These are phyloP conservation scores for Pichia sp. DNA, from an alignment of 1,139 yeast species.

Conservation along the genomic window DNA sequence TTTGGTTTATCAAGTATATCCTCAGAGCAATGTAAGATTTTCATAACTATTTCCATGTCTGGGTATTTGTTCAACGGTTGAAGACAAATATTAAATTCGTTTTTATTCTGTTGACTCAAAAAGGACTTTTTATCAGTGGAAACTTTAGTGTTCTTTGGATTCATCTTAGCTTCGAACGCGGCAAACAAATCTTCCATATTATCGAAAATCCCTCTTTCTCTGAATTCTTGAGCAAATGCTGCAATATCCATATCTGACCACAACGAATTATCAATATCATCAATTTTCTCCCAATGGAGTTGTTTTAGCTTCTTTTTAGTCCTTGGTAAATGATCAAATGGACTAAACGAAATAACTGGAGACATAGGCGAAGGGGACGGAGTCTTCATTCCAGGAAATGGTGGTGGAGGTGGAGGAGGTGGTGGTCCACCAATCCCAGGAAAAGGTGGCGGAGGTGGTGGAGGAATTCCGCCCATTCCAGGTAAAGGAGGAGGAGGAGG, in stretches of 20 bases:
- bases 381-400: slow-evolving; percentile 19
- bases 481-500: slow-evolving; percentile 24
- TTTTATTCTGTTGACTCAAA: slow-evolving; percentile 74
- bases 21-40: slow-evolving; percentile 63
- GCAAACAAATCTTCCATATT: slow-evolving; percentile 72
- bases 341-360: slow-evolving; percentile 29
- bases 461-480: slow-evolving; percentile 15
- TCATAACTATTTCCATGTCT: slow-evolving; percentile 55
- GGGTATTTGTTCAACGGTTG: slow-evolving; percentile 64
- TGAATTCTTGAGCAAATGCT: slow-evolving; percentile 49
- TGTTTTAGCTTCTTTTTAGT: slow-evolving; percentile 76
- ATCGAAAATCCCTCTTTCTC: slow-evolving; percentile 64
- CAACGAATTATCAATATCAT: slow-evolving; percentile 53
- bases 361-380: slow-evolving; percentile 19
- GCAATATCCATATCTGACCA: slow-evolving; percentile 48
- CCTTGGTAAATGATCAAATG: slow-evolving; percentile 58
- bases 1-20: slow-evolving; percentile 62
- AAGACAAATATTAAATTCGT: slow-evolving; percentile 86
- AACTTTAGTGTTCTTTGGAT: slow-evolving; percentile 33
- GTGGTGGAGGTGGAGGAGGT: slow-evolving; percentile 23
- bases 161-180: slow-evolving; percentile 61
- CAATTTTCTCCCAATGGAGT: slow-evolving; percentile 78
- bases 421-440: slow-evolving; percentile 15
- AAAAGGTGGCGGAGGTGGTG: slow-evolving; percentile 16
- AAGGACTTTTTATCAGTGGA: slow-evolving; percentile 47